phyloP scores from a whole-genome alignment of 2,329 filamentous ascomycete genomes.

The Aspergillus sp. region DNA sequence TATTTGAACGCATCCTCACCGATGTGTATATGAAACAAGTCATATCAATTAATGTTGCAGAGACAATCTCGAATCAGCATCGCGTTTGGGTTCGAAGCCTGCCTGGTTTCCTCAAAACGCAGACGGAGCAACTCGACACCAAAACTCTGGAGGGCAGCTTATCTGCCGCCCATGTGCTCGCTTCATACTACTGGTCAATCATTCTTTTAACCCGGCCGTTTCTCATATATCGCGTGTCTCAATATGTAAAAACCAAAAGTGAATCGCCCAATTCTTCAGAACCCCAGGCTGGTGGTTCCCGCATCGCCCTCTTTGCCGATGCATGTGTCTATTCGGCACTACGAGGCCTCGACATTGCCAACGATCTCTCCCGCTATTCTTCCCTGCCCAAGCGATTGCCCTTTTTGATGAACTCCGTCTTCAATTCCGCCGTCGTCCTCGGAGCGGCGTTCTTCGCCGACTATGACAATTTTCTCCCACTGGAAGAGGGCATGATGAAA shows the following conservation, averaged over 20 bases:
- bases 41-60: slow-evolving; percentile 38
- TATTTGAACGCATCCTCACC: slow-evolving; percentile 39
- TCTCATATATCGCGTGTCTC: slow-evolving; percentile 48
- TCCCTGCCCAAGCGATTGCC: slow-evolving; percentile 40
- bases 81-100: slow-evolving; percentile 37
- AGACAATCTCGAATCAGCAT: slow-evolving; percentile 39
- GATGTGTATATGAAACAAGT: slow-evolving; percentile 41
- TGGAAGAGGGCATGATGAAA: slow-evolving; percentile 29
- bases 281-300: slow-evolving; percentile 20
- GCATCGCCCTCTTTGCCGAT: slow-evolving; percentile 30
- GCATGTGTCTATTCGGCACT: slow-evolving; percentile 43
- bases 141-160: slow-evolving; percentile 32
- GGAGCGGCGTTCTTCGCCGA: slow-evolving; percentile 44
- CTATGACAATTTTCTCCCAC: slow-evolving; percentile 34
- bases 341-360: slow-evolving; percentile 36
- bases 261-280: slow-evolving; percentile 15
- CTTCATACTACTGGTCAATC: slow-evolving; percentile 51
- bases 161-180: slow-evolving; percentile 47
- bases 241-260: slow-evolving; percentile 27
- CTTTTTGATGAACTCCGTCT: slow-evolving; percentile 44
- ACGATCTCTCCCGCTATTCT: slow-evolving; percentile 28
- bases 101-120: slow-evolving; percentile 43
- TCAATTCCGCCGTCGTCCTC: slow-evolving; percentile 42
- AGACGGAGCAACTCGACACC: slow-evolving; percentile 40
- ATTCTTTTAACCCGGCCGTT: slow-evolving; percentile 52